Percentiles rank a stretch among this genome's conserved stretches.
phyloP scores from a whole-genome alignment of 2,329 filamentous ascomycete species.

The Decorospora gaudefroyi region DNA sequence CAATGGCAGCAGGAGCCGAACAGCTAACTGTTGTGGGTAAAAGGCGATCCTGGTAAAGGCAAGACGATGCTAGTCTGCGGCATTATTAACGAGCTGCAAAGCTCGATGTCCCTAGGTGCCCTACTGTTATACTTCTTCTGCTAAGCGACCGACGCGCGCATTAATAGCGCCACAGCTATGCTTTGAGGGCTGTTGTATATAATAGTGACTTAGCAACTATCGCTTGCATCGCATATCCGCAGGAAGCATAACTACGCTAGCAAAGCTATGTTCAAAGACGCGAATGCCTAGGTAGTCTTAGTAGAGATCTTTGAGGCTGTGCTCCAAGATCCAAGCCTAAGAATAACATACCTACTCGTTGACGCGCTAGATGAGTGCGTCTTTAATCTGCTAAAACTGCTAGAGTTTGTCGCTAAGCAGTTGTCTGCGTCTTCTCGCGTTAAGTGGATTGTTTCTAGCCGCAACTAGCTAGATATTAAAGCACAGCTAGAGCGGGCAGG shows the following conservation, averaged over 20 bases:
- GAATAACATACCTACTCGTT: slow-evolving; percentile 13
- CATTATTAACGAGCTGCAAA: slow-evolving; percentile 34
- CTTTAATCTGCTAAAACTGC: slow-evolving; percentile 1
- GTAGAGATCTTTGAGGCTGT: slow-evolving; percentile 48
- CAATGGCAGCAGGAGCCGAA: slow-evolving; percentile 20
- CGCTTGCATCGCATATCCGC: slow-evolving; percentile 12
- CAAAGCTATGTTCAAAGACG: slow-evolving; percentile 10
- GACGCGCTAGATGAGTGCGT: slow-evolving; percentile 25
- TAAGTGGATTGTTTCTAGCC: slow-evolving; percentile 45
- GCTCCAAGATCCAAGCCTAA: slow-evolving; percentile 40
- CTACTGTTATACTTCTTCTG: slow-evolving; percentile 39
- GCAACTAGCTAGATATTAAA: slow-evolving; percentile 49
- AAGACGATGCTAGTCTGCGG: slow-evolving; percentile 47
- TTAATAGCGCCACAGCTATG: slow-evolving; percentile 49
- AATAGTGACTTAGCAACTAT: slow-evolving; percentile 38
- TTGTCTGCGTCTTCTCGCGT: not conserved
- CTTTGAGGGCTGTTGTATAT: slow-evolving; percentile 53
- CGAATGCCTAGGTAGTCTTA: slow-evolving; percentile 16
- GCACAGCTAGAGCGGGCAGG: slow-evolving; percentile 46
- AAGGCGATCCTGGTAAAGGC: slow-evolving; percentile 35
- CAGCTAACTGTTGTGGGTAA: slow-evolving; percentile 35
- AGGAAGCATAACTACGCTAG: slow-evolving; percentile 7
- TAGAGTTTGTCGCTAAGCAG: slow-evolving; percentile 1
- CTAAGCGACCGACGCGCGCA: slow-evolving; percentile 45
- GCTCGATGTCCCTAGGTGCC: slow-evolving; percentile 5